Percentiles rank a stretch among this genome's conserved stretches.
These are phyloP conservation scores for Podospora appendiculata DNA, from an alignment of 495 filamentous ascomycete species.

Conservation along the genomic window DNA sequence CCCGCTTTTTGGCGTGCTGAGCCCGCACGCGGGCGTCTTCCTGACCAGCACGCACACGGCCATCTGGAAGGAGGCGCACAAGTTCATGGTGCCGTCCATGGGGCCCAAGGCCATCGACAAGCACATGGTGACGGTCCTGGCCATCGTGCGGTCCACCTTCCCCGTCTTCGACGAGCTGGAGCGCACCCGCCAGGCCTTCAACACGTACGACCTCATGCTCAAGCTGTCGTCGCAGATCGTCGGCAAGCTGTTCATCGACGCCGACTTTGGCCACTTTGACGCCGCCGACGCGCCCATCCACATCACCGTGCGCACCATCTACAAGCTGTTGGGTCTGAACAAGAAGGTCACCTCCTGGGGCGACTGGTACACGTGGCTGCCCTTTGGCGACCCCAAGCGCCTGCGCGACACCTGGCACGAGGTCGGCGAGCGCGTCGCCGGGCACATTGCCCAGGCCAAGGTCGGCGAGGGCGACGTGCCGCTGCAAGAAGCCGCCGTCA, in stretches of 20 bases:
- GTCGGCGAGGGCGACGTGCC: conserved; percentile 34
- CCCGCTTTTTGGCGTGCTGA: conserved; percentile 40
- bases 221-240: conserved; percentile 49
- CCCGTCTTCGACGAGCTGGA: conserved; percentile 48
- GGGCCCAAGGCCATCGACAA: conserved; percentile 48
- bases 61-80: conserved; percentile 43
- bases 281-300: conserved; percentile 32
- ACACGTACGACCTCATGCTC: conserved; percentile 54
- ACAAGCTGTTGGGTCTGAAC: conserved; percentile 37
- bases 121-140: conserved; percentile 46
- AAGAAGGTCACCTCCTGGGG: conserved; percentile 43
- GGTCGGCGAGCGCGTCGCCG: conserved; percentile 26
- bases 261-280: conserved; percentile 47
- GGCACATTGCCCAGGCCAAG: conserved; percentile 27
- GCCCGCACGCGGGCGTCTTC: conserved; percentile 41
- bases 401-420: conserved; percentile 21
- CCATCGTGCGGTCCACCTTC: conserved; percentile 34
- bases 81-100: conserved; percentile 47
- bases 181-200: conserved; percentile 38
- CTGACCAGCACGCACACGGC: conserved; percentile 41
- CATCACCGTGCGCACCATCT: conserved; percentile 33
- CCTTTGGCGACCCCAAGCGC: conserved; percentile 42
- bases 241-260: conserved; percentile 40
- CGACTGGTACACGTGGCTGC: conserved; percentile 42
- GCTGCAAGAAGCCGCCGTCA: conserved; percentile 43